Conservation (phyloP, 305 asterid species). For the Caryopteris hybrid region DNA sequence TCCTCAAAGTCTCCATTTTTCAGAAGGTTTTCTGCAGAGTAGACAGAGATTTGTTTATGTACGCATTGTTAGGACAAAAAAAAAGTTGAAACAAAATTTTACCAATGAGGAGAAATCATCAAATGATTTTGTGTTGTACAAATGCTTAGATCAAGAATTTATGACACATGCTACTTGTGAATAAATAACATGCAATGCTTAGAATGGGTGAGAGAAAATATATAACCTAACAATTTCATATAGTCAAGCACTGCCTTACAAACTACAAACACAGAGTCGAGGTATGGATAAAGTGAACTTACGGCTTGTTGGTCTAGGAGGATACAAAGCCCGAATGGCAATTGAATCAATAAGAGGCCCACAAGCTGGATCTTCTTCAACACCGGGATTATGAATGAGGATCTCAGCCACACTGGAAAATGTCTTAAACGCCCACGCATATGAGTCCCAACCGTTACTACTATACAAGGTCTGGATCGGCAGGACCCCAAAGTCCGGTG, state of each 20-base stretch:
- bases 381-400: constrained; percentile 85
- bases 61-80: background rate
- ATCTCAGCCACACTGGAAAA: constrained; percentile 35
- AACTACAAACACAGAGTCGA: background rate
- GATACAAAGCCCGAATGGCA: constrained; percentile 72
- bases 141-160: no score
- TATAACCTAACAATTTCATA: no score
- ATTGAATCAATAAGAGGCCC: constrained; percentile 91
- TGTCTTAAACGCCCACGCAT: constrained; percentile 85
- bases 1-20: constrained; percentile 93
- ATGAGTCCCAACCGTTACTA: constrained; percentile 94
- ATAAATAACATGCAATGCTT: no score
- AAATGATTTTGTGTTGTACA: no score
- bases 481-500: constrained; percentile 75
- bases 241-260: background rate
- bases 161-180: no score
- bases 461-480: constrained; percentile 90
- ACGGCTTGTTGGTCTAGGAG: constrained; percentile 74
- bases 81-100: no score
- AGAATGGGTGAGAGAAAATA: no score
- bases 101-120: no score
- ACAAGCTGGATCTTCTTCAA: constrained; percentile 93
- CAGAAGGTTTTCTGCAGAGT: constrained; percentile 57
- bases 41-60: background rate
- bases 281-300: constrained; percentile 20